Evolutionary conservation across 495 filamentous ascomycete genomes (phyloP).

Genomic region (Xylaria intraflava): DNA sequence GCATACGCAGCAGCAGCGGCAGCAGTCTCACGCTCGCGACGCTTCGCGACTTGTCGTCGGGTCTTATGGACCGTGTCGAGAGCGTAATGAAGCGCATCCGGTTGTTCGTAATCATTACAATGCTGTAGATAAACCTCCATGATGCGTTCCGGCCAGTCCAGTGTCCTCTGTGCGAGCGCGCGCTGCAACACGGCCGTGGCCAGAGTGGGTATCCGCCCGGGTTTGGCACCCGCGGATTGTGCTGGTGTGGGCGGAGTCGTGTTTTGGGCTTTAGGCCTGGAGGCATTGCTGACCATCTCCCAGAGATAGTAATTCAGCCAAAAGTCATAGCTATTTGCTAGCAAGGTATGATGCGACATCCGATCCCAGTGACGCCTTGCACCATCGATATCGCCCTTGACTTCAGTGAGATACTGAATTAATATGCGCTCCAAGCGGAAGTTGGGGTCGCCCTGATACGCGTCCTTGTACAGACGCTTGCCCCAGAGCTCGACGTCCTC

Average conservation of each 20-base stretch:
- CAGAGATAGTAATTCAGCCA: constrained; percentile 88
- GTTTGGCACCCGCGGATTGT: constrained; percentile 20
- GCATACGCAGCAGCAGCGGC: constrained; percentile 46
- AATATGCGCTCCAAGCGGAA: constrained; percentile 86
- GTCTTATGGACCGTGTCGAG: constrained; percentile 61
- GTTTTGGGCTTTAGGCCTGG: constrained; percentile 35
- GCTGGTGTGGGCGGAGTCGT: constrained; percentile 37
- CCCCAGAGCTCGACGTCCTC: constrained; percentile 77
- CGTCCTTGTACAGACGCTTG: constrained; percentile 63
- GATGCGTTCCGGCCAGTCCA: constrained; percentile 93
- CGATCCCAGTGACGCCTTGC: constrained; percentile 69
- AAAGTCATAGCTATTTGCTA: constrained; percentile 77
- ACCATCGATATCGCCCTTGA: constrained; percentile 52
- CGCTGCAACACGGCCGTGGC: constrained; percentile 68
- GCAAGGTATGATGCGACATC: constrained; percentile 50
- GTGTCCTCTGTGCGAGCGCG: constrained; percentile 57
- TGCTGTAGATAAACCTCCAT: constrained; percentile 77
- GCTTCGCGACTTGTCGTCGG: constrained; percentile 54
- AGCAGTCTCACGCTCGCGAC: constrained; percentile 59
- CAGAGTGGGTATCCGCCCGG: constrained; percentile 45
- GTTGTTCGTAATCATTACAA: constrained; percentile 77
- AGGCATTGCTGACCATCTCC: constrained; percentile 63
- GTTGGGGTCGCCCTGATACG: constrained; percentile 73
- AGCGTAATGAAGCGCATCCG: constrained; percentile 62
- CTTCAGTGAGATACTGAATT: constrained; percentile 81